These are phyloP conservation scores for Botrytis aclada DNA, from an alignment of 2,329 filamentous ascomycete species.

Conservation along the genomic window DNA sequence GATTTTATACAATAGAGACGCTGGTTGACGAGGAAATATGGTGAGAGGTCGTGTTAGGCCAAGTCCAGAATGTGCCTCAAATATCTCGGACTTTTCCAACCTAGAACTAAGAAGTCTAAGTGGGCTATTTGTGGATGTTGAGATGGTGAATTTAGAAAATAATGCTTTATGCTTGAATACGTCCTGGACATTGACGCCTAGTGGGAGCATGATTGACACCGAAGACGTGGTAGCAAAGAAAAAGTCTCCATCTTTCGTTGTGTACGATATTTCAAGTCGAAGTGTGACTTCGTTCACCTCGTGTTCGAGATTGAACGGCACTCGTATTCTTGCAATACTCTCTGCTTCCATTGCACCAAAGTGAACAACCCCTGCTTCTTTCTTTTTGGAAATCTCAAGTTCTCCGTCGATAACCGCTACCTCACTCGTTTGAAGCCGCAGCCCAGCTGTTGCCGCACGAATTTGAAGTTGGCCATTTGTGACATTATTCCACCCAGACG, in stretches of 20 bases:
- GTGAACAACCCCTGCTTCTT: conserved; percentile 52
- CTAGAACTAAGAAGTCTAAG: conserved; percentile 69
- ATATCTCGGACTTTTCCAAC: conserved; percentile 67
- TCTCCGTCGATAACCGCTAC: conserved; percentile 48
- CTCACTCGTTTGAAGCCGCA: conserved; percentile 61
- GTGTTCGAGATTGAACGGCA: conserved; percentile 83
- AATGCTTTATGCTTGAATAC: conserved; percentile 81
- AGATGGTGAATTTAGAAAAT: conserved; percentile 88
- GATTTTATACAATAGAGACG: conserved; percentile 78
- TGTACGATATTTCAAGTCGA: conserved; percentile 73
- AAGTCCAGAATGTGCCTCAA: conserved; percentile 60
- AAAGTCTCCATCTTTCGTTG: conserved; percentile 63
- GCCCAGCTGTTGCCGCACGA: conserved; percentile 61
- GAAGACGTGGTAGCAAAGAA: conserved; percentile 59
- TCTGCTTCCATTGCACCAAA: conserved; percentile 48
- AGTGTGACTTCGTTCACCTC: conserved; percentile 68
- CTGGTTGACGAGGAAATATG: conserved; percentile 78
- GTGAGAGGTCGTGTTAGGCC: conserved; percentile 52
- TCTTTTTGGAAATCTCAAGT: conserved; percentile 46
- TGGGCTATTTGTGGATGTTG: conserved; percentile 72
- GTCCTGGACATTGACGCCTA: conserved; percentile 96
- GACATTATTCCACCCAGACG: conserved; percentile 71
- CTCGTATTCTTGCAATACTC: conserved; percentile 54
- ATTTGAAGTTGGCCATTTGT: conserved; percentile 58
- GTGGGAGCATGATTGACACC: conserved; percentile 70